Conservation (phyloP, 1,284 basidiomycete genomes). For the Ustilago hordei region DNA sequence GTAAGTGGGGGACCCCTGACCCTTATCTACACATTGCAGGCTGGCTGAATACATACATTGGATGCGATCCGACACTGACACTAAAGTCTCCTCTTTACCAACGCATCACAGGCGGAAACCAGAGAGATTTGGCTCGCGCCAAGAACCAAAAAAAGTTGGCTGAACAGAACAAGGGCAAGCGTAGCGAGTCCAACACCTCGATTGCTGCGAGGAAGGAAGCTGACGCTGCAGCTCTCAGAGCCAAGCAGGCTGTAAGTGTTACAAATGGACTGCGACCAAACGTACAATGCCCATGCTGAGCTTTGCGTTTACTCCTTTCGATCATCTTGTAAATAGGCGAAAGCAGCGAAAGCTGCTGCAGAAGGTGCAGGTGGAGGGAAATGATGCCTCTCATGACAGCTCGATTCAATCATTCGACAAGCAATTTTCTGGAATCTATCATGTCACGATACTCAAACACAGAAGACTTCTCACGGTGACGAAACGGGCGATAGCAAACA, state of each 20-base stretch:
- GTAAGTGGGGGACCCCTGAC: not conserved
- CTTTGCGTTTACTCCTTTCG: not conserved
- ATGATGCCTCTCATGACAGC: conserved; percentile 5
- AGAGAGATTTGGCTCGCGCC: conserved; percentile 66
- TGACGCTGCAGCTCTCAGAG: conserved; percentile 61
- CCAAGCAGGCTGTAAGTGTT: conserved; percentile 64
- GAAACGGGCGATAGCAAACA: not conserved
- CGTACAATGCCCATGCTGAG: not conserved
- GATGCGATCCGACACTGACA: not conserved
- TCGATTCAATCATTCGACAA: not conserved
- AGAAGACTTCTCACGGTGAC: not conserved
- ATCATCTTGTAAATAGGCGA: conserved; percentile 22
- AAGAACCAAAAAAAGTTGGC: conserved; percentile 68
- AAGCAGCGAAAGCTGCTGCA: conserved; percentile 44
- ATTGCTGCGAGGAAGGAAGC: conserved; percentile 62
- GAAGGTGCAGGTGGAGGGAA: conserved; percentile 27
- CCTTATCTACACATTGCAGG: too few relatives aligned
- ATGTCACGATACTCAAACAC: not conserved
- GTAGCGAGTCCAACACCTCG: conserved; percentile 53
- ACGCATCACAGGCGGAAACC: conserved; percentile 61
- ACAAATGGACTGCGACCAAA: too few relatives aligned
- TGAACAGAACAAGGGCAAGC: conserved; percentile 60
- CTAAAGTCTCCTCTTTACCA: not conserved
- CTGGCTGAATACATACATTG: not conserved
- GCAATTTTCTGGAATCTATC: not conserved